A percentile compares a stretch with the other conserved stretches of the same genome.
These are phyloP conservation scores for Akebia trifoliata DNA, from an alignment of 164 flowering plant species.

Conservation along the genomic window DNA sequence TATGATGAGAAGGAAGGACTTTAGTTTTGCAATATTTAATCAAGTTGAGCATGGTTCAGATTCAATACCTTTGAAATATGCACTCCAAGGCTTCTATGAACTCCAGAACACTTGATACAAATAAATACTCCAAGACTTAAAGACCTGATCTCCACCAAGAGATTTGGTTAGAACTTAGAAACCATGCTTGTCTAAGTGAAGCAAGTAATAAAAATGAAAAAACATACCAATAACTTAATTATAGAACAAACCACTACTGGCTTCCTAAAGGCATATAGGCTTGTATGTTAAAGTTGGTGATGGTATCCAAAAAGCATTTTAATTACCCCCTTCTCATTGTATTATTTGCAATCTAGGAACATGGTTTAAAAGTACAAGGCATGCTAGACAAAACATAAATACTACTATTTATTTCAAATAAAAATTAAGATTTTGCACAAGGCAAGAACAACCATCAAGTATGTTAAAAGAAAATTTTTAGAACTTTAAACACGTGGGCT, in stretches of 20 bases:
- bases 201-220: background rate
- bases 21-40: background rate
- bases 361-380: too few relatives aligned
- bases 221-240: background rate
- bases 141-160: conserved; percentile 46
- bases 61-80: conserved; percentile 79
- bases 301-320: too few relatives aligned
- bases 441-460: too few relatives aligned
- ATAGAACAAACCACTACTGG: background rate
- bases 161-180: conserved; percentile 17
- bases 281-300: too few relatives aligned
- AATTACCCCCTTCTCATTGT: too few relatives aligned
- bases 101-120: conserved; percentile 92
- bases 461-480: too few relatives aligned
- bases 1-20: background rate
- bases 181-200: background rate
- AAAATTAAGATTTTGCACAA: too few relatives aligned
- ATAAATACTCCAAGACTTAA: conserved; percentile 69
- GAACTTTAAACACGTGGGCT: too few relatives aligned
- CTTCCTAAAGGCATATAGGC: too few relatives aligned
- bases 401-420: too few relatives aligned
- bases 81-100: conserved; percentile 92
- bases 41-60: conserved; percentile 6
- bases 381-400: too few relatives aligned
- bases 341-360: too few relatives aligned